Evolutionary conservation across 2,329 filamentous ascomycete species (phyloP).

Genomic region (Aspergillus sp.): DNA sequence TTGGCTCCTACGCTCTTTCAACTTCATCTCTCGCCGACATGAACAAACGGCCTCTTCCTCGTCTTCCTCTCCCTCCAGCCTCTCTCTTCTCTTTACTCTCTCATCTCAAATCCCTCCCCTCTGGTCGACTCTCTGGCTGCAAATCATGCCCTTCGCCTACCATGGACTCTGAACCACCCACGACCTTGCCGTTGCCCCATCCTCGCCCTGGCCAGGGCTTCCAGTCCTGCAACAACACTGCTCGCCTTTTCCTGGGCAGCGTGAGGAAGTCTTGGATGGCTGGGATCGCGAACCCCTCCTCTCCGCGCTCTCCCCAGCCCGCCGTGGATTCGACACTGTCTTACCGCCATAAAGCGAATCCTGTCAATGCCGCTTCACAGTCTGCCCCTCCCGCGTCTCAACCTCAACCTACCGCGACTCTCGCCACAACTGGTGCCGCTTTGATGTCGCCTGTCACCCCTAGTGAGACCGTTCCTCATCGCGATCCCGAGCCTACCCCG

Average conservation of each 20-base stretch:
- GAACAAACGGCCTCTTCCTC: not conserved
- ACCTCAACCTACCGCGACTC: not conserved
- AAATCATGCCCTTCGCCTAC: slow-evolving; percentile 7
- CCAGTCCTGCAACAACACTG: slow-evolving; percentile 30
- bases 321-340: not conserved
- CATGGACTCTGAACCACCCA: slow-evolving; percentile 5
- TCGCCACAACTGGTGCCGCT: not conserved
- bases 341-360: not conserved
- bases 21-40: not conserved
- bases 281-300: slow-evolving; percentile 1
- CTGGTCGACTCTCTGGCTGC: too few species aligned
- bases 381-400: not conserved
- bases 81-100: slow-evolving; percentile 29
- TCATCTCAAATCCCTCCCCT: slow-evolving; percentile 1
- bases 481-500: too few species aligned
- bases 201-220: slow-evolving; percentile 10
- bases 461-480: slow-evolving; percentile 5
- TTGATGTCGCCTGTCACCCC: slow-evolving; percentile 16
- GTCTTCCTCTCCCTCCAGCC: not conserved
- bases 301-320: not conserved
- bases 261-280: slow-evolving; percentile 33
- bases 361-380: not conserved
- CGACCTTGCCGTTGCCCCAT: slow-evolving; percentile 6
- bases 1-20: too few species aligned
- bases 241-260: slow-evolving; percentile 30